phyloP scores from a whole-genome alignment of 106 monocot species.

The Apostasia ramifera region DNA sequence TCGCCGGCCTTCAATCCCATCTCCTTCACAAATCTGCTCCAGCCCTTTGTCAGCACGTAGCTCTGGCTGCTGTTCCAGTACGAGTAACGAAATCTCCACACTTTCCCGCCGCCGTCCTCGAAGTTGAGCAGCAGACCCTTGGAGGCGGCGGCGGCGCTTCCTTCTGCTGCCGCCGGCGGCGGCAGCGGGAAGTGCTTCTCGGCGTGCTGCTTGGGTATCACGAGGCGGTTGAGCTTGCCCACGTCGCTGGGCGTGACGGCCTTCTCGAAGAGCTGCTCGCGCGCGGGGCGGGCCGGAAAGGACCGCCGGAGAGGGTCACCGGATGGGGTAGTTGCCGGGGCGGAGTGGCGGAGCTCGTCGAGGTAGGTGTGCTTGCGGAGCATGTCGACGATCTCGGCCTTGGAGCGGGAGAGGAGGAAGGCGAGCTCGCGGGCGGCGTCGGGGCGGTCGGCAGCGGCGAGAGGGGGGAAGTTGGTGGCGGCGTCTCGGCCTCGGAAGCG shows the following conservation, averaged over 20 bases:
- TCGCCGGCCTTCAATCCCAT: constrained; percentile 56
- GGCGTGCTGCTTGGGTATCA: constrained; percentile 81
- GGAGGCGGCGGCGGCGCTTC: background rate
- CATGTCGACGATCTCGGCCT: constrained; percentile 87
- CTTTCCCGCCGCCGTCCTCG: constrained; percentile 32
- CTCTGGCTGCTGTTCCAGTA: constrained; percentile 99
- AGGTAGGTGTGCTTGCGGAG: constrained; percentile 82
- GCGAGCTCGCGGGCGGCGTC: constrained; percentile 35
- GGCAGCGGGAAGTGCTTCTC: constrained; percentile 69
- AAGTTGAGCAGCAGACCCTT: background rate
- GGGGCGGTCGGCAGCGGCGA: constrained; percentile 13
- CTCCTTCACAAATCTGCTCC: constrained; percentile 93
- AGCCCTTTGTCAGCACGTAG: constrained; percentile 88
- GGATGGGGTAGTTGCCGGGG: no score
- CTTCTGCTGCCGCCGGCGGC: background rate
- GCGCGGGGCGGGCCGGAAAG: background rate
- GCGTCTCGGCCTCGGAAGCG: constrained; percentile 58
- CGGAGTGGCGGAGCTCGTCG: constrained; percentile 51
- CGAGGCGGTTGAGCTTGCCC: constrained; percentile 76
- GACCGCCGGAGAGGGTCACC: no score
- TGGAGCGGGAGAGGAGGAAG: constrained; percentile 56
- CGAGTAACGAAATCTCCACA: constrained; percentile 81
- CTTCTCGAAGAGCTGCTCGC: constrained; percentile 46
- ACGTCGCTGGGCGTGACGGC: constrained; percentile 80
- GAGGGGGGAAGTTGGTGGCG: constrained; percentile 47